Conservation (phyloP, 345 rosid genomes). For the Sonneratia alba region DNA sequence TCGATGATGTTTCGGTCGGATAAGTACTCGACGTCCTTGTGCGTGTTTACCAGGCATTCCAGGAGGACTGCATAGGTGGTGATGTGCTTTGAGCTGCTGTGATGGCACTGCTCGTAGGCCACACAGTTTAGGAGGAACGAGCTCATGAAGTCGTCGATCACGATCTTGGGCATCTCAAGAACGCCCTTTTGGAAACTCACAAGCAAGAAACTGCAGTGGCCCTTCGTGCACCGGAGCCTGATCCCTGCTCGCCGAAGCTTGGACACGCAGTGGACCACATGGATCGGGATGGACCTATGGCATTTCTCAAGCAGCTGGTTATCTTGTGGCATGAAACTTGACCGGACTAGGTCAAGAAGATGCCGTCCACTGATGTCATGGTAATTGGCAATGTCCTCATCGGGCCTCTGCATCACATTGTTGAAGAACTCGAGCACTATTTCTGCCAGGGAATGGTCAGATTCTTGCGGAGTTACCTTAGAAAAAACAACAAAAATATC, state of each 20-base stretch:
- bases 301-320: neutral
- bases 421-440: constrained; percentile 60
- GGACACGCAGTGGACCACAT: constrained; percentile 49
- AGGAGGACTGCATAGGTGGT: constrained; percentile 62
- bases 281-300: constrained; percentile 12
- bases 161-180: constrained; percentile 61
- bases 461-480: constrained; percentile 14
- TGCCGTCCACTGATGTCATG: constrained; percentile 31
- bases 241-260: constrained; percentile 56
- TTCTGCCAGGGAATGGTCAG: constrained; percentile 22
- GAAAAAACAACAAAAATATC: no score
- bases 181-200: constrained; percentile 47
- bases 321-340: constrained; percentile 33
- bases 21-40: constrained; percentile 58
- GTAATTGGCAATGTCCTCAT: constrained; percentile 19
- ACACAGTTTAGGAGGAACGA: constrained; percentile 61
- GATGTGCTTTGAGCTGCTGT: constrained; percentile 42
- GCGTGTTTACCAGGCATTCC: constrained; percentile 51
- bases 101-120: constrained; percentile 74
- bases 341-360: constrained; percentile 60
- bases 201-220: constrained; percentile 42
- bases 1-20: constrained; percentile 49
- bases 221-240: constrained; percentile 28
- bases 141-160: constrained; percentile 64
- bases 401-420: constrained; percentile 33